These are phyloP conservation scores for Sugiyamaella chiloensis DNA, from an alignment of 805 yeast genomes.

Conservation along the genomic window DNA sequence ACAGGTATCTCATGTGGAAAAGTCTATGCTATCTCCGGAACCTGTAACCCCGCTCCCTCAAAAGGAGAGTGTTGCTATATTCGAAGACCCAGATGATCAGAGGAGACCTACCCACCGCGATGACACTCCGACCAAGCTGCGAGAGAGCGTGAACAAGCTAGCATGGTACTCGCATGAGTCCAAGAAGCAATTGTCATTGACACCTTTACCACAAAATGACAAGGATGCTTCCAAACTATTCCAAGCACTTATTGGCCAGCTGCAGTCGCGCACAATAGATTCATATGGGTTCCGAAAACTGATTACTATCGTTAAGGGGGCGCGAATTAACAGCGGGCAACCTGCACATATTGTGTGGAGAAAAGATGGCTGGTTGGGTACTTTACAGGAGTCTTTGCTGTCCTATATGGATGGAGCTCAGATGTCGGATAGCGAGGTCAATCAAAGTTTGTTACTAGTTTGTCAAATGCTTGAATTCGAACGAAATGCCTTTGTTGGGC, in stretches of 20 bases:
- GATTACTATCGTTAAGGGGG: slow-evolving; percentile 19
- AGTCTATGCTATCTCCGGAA: background rate
- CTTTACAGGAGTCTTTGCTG: slow-evolving; percentile 16
- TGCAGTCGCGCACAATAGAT: slow-evolving; percentile 20
- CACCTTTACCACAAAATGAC: slow-evolving; percentile 19
- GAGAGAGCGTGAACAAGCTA: slow-evolving; percentile 7
- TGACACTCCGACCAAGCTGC: slow-evolving; percentile 17
- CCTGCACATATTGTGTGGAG: slow-evolving; percentile 20
- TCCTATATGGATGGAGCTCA: slow-evolving; percentile 12
- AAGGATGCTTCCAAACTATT: slow-evolving; percentile 20
- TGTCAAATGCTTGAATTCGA: slow-evolving; percentile 20
- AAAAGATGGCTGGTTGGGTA: slow-evolving; percentile 14
- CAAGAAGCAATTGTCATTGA: slow-evolving; percentile 18
- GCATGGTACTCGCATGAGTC: slow-evolving; percentile 21
- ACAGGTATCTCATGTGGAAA: too few relatives aligned
- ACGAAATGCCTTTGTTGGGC: slow-evolving; percentile 14
- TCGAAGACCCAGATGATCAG: slow-evolving; percentile 15
- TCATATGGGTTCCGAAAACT: slow-evolving; percentile 26
- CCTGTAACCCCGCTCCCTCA: background rate
- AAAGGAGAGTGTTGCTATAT: slow-evolving; percentile 15
- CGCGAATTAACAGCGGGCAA: slow-evolving; percentile 4
- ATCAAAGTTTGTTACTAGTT: slow-evolving; percentile 23
- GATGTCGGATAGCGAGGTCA: slow-evolving; percentile 19
- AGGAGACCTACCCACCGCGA: background rate
- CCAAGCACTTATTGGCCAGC: slow-evolving; percentile 17